Evolutionary conservation across 1,284 basidiomycete genomes (phyloP), one percentile per base, ranked within the genome.

Genomic region (Pyrrhoderma lamaoense): DNA sequence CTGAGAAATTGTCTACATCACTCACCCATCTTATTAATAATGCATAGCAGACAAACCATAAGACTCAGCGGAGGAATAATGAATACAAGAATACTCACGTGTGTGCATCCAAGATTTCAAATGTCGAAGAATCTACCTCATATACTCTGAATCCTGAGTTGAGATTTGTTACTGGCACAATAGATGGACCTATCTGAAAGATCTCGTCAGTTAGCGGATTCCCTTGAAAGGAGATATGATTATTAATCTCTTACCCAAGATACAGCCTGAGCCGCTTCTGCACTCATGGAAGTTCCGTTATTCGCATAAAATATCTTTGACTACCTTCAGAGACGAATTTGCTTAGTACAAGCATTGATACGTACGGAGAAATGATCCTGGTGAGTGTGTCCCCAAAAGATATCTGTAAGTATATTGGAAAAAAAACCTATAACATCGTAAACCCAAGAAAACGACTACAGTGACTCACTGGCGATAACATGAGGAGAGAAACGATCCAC

Each of bases 371-470:
- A 63, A 64, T 88, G 76, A 62, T 91, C 89, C 63, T 91, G 85
- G 57, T 91, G 88, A 1, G 85, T 84, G 62, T 91, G 89, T 1
- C 88, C 88, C 60, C 76, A 89, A 69, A 90, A 89, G 38, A 89
- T 79, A 56, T 76, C 82, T 84, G 51, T 5, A 7, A 37, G 35
- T 16, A 11, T 37, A 16, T 9, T 9, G 9, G 9, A 35, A 49
- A n/a, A n/a, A n/a, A n/a, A n/a, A n/a, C n/a, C n/a, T n/a, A n/a
- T n/a, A n/a, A n/a, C n/a, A n/a, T n/a, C n/a, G n/a, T n/a, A n/a
- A n/a, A n/a, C n/a, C n/a, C n/a, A n/a, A n/a, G n/a, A n/a, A n/a
- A n/a, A n/a, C n/a, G n/a, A n/a, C 18, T 9, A 9, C 13, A 25
- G 22, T 11, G 47, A 71, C 79, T 35, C 58, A 82, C 84, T 82